These are phyloP conservation scores for Datura wrightii DNA, from an alignment of 257 asterid species.

Conservation along the genomic window DNA sequence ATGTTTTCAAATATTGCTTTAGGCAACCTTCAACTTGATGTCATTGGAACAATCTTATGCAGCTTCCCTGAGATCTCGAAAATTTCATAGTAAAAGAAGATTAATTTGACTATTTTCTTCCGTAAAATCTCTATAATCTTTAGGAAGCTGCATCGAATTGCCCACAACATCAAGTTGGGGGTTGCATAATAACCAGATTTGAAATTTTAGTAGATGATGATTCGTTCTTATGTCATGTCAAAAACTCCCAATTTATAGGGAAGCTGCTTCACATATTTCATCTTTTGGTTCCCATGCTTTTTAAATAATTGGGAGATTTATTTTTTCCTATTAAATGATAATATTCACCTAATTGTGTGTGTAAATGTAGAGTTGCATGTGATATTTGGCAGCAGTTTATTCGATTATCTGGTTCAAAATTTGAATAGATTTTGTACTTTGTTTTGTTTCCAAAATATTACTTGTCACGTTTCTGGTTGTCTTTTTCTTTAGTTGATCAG, in stretches of 20 bases:
- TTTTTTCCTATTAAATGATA: not conserved
- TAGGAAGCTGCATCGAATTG: not conserved
- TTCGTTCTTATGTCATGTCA: not conserved
- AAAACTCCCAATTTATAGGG: not conserved
- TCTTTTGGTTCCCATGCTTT: not conserved
- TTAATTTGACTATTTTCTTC: conserved; percentile 9
- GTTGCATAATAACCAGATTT: conserved; percentile 1
- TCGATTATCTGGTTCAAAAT: not conserved
- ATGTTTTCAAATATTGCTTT: conserved; percentile 14
- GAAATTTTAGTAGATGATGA: not conserved
- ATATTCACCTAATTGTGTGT: not conserved
- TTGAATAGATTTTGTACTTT: not conserved
- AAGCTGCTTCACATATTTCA: not conserved
- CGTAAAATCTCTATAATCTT: not conserved
- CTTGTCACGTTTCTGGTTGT: not conserved
- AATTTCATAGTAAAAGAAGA: not conserved
- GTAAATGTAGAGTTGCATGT: conserved; percentile 6
- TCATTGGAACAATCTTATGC: not conserved
- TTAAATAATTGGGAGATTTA: not conserved
- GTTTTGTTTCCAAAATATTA: not conserved
- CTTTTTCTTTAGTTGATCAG: not conserved
- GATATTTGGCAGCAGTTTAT: not conserved
- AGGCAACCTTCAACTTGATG: not conserved
- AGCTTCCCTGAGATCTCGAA: not conserved
- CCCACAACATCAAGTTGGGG: not conserved